Conservation (phyloP, 2,329 filamentous ascomycete species). For the Eutypella sp. region DNA sequence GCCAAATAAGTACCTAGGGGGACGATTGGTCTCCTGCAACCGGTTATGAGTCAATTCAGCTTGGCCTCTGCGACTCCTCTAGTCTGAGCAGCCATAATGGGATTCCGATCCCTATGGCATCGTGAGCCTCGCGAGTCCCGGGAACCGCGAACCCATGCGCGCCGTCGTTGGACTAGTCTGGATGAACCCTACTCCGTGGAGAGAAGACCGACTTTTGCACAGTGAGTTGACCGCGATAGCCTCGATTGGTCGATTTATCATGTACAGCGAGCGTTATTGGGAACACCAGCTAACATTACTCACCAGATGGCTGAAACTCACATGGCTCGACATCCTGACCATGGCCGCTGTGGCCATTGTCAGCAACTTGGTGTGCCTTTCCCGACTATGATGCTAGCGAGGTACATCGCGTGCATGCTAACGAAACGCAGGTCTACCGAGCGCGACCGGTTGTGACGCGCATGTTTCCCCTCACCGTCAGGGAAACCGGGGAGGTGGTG, state of each 20-base stretch:
- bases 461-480: slow-evolving; percentile 58
- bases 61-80: not conserved
- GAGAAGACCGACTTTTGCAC: slow-evolving; percentile 2
- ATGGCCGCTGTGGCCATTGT: slow-evolving; percentile 1
- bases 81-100: not conserved
- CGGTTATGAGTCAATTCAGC: no score
- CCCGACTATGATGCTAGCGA: not conserved
- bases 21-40: no score
- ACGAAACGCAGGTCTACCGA: slow-evolving; percentile 39
- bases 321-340: slow-evolving; percentile 4
- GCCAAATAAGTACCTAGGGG: no score
- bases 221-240: not conserved
- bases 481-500: slow-evolving; percentile 54
- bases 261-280: no score
- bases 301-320: slow-evolving; percentile 4
- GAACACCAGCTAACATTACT: not conserved
- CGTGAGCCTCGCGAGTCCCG: not conserved
- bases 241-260: not conserved
- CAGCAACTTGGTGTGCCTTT: not conserved
- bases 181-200: slow-evolving; percentile 3
- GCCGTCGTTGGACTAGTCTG: not conserved
- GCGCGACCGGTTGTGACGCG: slow-evolving; percentile 50
- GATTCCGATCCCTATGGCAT: not conserved
- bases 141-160: not conserved
- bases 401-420: not conserved